A percentile compares a stretch with the other conserved stretches of the same genome.
Evolutionary conservation across 164 flowering plant species (phyloP).

Genomic region (grape (Vitis vinifera)): DNA sequence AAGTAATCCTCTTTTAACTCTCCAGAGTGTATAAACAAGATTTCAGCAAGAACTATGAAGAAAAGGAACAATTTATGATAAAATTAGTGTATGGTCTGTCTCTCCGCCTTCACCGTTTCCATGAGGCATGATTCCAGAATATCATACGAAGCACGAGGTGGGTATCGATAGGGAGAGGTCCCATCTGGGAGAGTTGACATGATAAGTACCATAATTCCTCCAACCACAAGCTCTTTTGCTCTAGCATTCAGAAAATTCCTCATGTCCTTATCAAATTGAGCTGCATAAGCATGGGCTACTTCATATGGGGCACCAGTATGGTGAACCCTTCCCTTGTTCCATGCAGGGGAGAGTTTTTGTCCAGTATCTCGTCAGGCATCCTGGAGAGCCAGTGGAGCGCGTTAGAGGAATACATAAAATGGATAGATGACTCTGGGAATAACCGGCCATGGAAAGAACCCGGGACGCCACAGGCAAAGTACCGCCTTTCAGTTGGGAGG

Average conservation of each 20-base stretch:
- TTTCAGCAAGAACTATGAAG: too few relatives aligned
- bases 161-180: neutral
- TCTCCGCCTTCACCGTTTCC: constrained; percentile 23
- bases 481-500: constrained; percentile 21
- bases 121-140: constrained; percentile 5
- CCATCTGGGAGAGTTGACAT: neutral
- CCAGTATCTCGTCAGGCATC: constrained; percentile 18
- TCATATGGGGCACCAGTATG: neutral
- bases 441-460: constrained; percentile 30
- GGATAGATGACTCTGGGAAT: constrained; percentile 31
- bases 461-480: constrained; percentile 31
- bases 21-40: too few relatives aligned
- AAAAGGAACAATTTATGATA: too few relatives aligned
- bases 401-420: constrained; percentile 15
- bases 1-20: too few relatives aligned
- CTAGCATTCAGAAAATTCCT: neutral
- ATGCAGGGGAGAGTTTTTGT: constrained; percentile 8
- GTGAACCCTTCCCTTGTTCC: constrained; percentile 3
- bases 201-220: constrained; percentile 7
- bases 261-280: neutral
- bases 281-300: neutral
- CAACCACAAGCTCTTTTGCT: neutral
- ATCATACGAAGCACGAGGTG: neutral
- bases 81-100: too few relatives aligned
- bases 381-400: constrained; percentile 35